A percentile compares a stretch with the other conserved stretches of the same genome.
These are phyloP conservation scores for Solanum boliviense DNA, from an alignment of 257 asterid species.

Conservation along the genomic window DNA sequence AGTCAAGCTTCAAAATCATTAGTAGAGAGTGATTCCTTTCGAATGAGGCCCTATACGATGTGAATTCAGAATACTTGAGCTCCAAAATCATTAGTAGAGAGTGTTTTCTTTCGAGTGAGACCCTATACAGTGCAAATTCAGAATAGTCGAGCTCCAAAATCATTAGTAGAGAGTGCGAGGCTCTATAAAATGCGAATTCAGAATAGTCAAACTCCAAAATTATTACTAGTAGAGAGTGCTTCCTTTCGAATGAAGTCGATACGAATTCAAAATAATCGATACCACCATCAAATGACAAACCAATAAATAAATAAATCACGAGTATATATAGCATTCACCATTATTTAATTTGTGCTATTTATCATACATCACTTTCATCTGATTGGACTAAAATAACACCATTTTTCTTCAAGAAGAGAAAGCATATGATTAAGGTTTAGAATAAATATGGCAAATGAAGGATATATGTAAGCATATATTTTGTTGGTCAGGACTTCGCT, in stretches of 20 bases:
- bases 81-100: no score
- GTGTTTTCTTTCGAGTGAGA: no score
- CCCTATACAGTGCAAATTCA: no score
- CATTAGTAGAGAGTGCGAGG: no score
- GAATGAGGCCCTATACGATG: no score
- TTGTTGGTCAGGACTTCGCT: not conserved
- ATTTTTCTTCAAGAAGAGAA: not conserved
- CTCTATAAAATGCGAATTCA: no score
- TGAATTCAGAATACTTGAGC: not conserved
- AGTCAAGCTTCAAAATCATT: no score
- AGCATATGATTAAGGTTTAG: not conserved
- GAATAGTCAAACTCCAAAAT: no score
- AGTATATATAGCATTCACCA: not conserved
- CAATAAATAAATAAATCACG: not conserved
- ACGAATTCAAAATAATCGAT: accelerated
- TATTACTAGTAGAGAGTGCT: no score
- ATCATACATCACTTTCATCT: not conserved
- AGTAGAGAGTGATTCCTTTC: no score
- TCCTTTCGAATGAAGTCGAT: accelerated
- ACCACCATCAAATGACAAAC: accelerated
- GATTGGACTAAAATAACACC: not conserved
- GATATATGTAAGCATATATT: not conserved
- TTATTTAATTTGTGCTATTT: not conserved
- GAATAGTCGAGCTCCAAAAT: no score
- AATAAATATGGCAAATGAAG: not conserved